Base-by-base conservation (phyloP, 192 early-diverging fungal species). In the Blastocladiella britannica region DNA sequence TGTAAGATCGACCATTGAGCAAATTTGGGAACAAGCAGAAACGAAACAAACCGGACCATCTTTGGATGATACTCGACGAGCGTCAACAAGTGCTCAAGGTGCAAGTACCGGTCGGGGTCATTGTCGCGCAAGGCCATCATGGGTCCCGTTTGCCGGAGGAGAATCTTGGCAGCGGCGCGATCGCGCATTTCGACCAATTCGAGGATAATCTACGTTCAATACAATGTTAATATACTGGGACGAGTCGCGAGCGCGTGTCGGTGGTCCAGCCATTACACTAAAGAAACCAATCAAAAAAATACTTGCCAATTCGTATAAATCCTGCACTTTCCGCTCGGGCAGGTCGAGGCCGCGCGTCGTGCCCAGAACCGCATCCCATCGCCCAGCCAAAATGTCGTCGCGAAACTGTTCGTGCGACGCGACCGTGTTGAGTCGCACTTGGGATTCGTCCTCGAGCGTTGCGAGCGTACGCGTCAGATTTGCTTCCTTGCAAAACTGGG, bases 401-500 rank as follows among this genome's bases (percentile, higher is more conserved):
- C 72, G 73, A 57, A 97, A 91, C 8, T 61, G 53, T 43, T 82
- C 79, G 7, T 85, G 63, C 56, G 75, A 84, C 59, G 93, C 93
- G 20, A 93, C 86, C 0, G 89, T 86, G 68, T 92, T 93, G 6
- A 97, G 64, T 0, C 76, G 63, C 15, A 91, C 69, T 4, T 76
- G 75, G 0, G 83, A 70, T 67, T 97, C 93, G 31, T 81, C 79
- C 78, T 95, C 84, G 24, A 97, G 70, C 2, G 81, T 69, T 8
- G 73, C 73, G 9, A 93, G 71, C 7, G 87, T 81, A n/a, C 73
- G 74, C 47, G 73, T 77, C 26, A 97, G 72, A 58, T 87, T 92
- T 59, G 90, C 84, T 62, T 93, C 93, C 58, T 86, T 86, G 31
- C 92, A 69, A 60, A 97, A 97, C 63, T 93, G 93, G 61, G 85